phyloP scores from a whole-genome alignment of 2,329 filamentous ascomycete genomes.

The Fusarium sp. region DNA sequence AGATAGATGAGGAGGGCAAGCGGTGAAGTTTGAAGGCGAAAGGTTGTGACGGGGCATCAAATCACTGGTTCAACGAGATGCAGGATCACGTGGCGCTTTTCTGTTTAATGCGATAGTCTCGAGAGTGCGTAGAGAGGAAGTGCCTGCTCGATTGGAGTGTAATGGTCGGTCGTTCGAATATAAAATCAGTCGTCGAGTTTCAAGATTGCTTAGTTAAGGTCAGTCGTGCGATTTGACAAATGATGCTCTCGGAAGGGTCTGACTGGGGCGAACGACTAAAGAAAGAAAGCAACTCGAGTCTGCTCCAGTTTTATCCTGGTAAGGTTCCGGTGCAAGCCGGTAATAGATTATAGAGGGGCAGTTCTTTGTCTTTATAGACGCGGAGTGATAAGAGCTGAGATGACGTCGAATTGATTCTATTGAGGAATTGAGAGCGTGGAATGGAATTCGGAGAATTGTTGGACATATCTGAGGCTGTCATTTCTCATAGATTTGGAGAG shows the following conservation, averaged over 20 bases:
- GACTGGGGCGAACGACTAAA: conserved; percentile 25
- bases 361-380: conserved; percentile 11
- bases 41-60: conserved; percentile 46
- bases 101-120: background rate
- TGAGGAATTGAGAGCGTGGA: background rate
- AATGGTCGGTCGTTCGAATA: background rate
- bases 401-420: conserved; percentile 31
- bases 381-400: conserved; percentile 7
- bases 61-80: conserved; percentile 40
- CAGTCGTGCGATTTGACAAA: conserved; percentile 19
- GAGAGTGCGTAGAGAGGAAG: background rate
- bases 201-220: conserved; percentile 16
- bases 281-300: conserved; percentile 20
- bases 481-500: background rate
- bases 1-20: conserved; percentile 40
- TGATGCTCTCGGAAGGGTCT: conserved; percentile 33
- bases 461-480: background rate
- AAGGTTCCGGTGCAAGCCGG: conserved; percentile 41
- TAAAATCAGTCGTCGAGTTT: conserved; percentile 12
- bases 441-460: background rate
- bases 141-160: background rate
- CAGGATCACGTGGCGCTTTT: conserved; percentile 37
- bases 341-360: conserved; percentile 18
- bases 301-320: conserved; percentile 38
- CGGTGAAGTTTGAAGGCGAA: conserved; percentile 41